phyloP scores from a whole-genome alignment of 306 rosid species.

The Gastrolobium villosum region DNA sequence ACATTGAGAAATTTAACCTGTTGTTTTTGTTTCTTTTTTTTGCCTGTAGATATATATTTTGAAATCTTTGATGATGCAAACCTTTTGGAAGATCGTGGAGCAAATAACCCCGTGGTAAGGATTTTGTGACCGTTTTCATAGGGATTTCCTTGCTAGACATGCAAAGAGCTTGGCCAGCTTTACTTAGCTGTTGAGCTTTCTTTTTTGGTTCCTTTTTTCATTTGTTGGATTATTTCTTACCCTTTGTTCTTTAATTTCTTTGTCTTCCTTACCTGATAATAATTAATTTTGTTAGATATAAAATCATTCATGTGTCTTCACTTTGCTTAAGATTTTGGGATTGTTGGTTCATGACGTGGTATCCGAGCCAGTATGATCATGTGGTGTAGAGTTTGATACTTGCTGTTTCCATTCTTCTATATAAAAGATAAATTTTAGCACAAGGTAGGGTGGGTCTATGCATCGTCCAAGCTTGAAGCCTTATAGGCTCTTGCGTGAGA shows the following conservation, averaged over 20 bases:
- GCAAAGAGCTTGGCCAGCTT: conserved; percentile 34
- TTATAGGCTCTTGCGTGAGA: no score
- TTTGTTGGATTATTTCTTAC: neutral
- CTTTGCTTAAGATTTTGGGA: no score
- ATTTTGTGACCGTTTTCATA: conserved; percentile 38
- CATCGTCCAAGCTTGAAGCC: no score
- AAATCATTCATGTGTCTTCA: no score
- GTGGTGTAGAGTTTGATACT: no score
- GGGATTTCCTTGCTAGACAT: conserved; percentile 24
- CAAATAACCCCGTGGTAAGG: conserved; percentile 89
- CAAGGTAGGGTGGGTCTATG: no score
- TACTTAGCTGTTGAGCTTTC: conserved; percentile 38
- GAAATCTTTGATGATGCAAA: conserved; percentile 78
- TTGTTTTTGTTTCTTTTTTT: conserved; percentile 27
- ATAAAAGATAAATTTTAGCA: no score
- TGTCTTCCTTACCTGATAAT: neutral
- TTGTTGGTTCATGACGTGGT: no score
- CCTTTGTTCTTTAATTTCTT: conserved; percentile 14
- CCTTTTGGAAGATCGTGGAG: conserved; percentile 81
- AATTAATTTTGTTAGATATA: neutral
- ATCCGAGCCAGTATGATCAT: no score
- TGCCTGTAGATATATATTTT: conserved; percentile 73
- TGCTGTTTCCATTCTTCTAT: no score
- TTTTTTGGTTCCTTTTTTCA: neutral
- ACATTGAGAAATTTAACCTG: conserved; percentile 26